A percentile compares a stretch with the other conserved stretches of the same genome.
phyloP scores from a whole-genome alignment of 768 basidiomycete species.

The Cantharellus cinnabarinus region DNA sequence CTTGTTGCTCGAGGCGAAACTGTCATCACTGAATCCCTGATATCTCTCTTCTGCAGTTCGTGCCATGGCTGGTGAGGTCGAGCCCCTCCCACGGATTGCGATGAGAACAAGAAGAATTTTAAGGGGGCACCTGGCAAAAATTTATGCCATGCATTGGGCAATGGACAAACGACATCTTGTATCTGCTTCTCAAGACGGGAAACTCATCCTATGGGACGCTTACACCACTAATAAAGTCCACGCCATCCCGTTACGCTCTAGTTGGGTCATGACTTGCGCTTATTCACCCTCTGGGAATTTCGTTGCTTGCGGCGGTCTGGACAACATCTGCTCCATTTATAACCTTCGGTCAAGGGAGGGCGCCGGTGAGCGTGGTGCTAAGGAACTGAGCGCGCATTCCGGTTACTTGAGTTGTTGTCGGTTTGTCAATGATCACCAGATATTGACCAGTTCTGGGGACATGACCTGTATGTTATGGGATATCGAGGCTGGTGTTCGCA shows the following conservation, averaged over 20 bases:
- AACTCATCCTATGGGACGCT: conserved; percentile 99
- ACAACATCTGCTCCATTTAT: conserved; percentile 99
- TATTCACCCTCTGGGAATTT: conserved; percentile 94
- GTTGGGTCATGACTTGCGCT: conserved; percentile 99
- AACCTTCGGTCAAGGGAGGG: conserved; percentile 64
- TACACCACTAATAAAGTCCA: conserved; percentile 99
- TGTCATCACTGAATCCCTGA: background rate
- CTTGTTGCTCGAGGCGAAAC: background rate
- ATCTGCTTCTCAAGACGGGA: conserved; percentile 98
- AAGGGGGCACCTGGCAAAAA: conserved; percentile 95
- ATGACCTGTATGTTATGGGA: conserved; percentile 99
- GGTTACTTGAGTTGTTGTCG: conserved; percentile 97
- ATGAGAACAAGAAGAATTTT: conserved; percentile 92
- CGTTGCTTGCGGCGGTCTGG: conserved; percentile 95
- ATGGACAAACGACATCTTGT: conserved; percentile 93
- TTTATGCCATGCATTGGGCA: conserved; percentile 99
- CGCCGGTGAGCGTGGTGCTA: conserved; percentile 56
- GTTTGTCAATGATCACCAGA: conserved; percentile 97
- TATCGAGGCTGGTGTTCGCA: conserved; percentile 89
- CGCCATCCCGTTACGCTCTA: conserved; percentile 90
- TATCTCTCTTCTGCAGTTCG: conserved; percentile 39
- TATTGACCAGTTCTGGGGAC: conserved; percentile 92
- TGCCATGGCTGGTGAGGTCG: conserved; percentile 95
- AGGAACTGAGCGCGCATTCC: conserved; percentile 91
- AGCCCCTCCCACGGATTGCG: conserved; percentile 85